Evolutionary conservation across 345 rosid genomes (phyloP).

Genomic region (Eucalyptus microcorys): DNA sequence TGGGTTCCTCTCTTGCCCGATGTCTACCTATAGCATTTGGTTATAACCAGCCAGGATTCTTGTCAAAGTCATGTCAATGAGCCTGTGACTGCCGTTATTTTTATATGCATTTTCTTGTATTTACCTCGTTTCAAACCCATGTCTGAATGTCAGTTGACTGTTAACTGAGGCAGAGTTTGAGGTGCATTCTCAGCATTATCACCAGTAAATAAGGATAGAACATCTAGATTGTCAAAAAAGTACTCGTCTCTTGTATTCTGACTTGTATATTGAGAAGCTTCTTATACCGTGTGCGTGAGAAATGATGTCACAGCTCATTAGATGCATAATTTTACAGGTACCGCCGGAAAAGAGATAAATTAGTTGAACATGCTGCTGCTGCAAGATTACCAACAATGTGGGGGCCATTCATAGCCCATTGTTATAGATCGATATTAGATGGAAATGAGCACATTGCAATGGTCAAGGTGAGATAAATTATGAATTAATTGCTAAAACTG

Average conservation of each 20-base stretch:
- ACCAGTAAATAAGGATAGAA: neutral
- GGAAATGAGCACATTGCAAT: slow-evolving; percentile 83
- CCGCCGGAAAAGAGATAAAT: slow-evolving; percentile 71
- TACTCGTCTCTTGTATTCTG: neutral
- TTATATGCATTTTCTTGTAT: neutral
- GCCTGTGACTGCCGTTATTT: neutral
- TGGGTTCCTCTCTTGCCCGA: neutral
- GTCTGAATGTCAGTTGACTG: neutral
- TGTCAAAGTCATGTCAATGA: neutral
- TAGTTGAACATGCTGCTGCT: slow-evolving; percentile 66
- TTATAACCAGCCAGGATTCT: neutral
- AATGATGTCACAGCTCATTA: neutral
- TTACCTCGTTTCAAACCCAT: neutral
- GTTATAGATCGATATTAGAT: slow-evolving; percentile 50
- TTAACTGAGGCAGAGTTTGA: neutral
- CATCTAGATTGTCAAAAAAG: neutral
- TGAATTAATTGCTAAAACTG: neutral
- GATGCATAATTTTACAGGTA: slow-evolving; percentile 33
- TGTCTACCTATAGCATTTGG: neutral
- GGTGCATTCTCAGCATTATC: neutral
- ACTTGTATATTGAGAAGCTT: neutral
- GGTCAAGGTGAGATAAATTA: slow-evolving; percentile 66
- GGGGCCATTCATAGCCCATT: slow-evolving; percentile 47
- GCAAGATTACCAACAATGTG: slow-evolving; percentile 86
- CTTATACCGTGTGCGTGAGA: neutral